A percentile compares a stretch with the other conserved stretches of the same genome.
These are phyloP conservation scores for Rhynchospora tenuis DNA, from an alignment of 176 grass and related monocot genomes.

Conservation along the genomic window DNA sequence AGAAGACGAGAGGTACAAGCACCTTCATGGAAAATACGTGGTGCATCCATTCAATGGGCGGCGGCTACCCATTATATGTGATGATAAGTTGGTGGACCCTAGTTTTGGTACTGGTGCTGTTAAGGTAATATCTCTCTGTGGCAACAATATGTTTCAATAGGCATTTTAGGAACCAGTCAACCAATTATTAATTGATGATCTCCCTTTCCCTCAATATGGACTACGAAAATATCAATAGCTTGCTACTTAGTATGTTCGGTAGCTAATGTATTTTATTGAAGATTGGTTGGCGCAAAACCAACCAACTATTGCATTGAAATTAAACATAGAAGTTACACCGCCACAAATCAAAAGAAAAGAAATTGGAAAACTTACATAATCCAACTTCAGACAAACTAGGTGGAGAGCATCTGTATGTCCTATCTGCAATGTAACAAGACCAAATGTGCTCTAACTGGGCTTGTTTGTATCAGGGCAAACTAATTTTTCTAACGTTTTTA, in stretches of 20 bases:
- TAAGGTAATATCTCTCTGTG: conserved; percentile 33
- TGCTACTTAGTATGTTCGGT: background rate
- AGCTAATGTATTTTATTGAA: background rate
- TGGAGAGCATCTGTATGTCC: background rate
- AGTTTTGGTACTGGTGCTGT: conserved; percentile 82
- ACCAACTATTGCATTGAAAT: no score
- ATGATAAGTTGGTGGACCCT: conserved; percentile 78
- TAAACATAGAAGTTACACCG: no score
- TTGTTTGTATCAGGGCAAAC: background rate
- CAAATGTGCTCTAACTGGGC: background rate
- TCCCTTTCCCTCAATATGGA: no score
- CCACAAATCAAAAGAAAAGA: no score
- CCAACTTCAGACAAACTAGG: background rate
- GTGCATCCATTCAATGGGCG: conserved; percentile 73
- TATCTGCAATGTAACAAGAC: background rate
- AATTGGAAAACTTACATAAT: background rate
- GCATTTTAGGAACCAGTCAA: no score
- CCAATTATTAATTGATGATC: no score
- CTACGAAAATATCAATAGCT: background rate
- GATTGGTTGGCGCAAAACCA: no score
- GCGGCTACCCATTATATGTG: conserved; percentile 70
- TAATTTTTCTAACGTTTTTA: no score
- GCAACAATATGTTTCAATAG: background rate
- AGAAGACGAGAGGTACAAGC: conserved; percentile 60
- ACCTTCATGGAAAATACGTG: conserved; percentile 74